Conservation (phyloP, 164 flowering plant species). For the Liriodendron chinense region DNA sequence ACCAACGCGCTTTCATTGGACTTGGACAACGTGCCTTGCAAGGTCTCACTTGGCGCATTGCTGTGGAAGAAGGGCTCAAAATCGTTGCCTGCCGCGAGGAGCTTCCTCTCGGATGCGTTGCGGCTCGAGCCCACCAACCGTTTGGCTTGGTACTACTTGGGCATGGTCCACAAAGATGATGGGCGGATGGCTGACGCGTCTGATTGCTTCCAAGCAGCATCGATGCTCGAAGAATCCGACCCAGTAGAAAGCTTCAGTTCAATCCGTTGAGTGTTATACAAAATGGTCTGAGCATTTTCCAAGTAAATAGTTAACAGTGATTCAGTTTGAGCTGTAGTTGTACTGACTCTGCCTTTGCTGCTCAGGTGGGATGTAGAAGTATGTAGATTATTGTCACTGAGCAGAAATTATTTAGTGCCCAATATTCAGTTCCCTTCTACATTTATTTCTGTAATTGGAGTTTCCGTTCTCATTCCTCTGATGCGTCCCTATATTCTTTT, state of each 20-base stretch:
- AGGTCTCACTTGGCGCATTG: constrained; percentile 54
- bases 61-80: constrained; percentile 50
- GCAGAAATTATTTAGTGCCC: neutral
- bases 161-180: constrained; percentile 67
- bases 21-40: constrained; percentile 60
- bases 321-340: neutral
- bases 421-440: neutral
- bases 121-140: constrained; percentile 84
- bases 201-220: constrained; percentile 93
- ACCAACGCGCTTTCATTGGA: constrained; percentile 54
- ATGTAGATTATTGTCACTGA: neutral
- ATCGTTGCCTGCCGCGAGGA: constrained; percentile 70
- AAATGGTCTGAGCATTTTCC: neutral
- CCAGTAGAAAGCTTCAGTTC: constrained; percentile 83
- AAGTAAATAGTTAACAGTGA: neutral
- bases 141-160: constrained; percentile 84
- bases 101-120: constrained; percentile 83
- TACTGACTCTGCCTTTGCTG: neutral
- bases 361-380: neutral
- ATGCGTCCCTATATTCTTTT: neutral
- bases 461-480: neutral
- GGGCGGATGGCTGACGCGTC: constrained; percentile 82
- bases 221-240: constrained; percentile 92
- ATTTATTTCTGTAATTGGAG: neutral
- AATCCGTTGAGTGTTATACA: constrained; percentile 24